These are phyloP conservation scores for Caryopteris hybrid DNA, from an alignment of 305 asterid species.

Conservation along the genomic window DNA sequence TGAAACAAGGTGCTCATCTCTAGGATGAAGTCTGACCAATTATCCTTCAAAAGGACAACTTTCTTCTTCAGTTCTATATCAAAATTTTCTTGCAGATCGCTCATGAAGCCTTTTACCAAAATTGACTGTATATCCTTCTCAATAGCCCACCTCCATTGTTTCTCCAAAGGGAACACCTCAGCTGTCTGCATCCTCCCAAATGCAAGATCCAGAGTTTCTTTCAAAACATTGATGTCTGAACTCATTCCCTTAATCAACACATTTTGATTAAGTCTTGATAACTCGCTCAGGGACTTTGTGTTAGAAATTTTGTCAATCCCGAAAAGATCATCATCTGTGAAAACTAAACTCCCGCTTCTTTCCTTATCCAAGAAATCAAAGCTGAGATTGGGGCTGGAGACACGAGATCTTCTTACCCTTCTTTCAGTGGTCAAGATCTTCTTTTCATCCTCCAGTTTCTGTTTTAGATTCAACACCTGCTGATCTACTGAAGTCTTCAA, in stretches of 20 bases:
- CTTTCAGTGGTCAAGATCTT: constrained; percentile 16
- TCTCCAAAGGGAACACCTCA: constrained; percentile 57
- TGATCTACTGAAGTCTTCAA: constrained; percentile 50
- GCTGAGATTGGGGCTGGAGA: constrained; percentile 38
- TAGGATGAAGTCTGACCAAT: constrained; percentile 31
- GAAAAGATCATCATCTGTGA: constrained; percentile 11
- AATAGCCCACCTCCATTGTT: constrained; percentile 51
- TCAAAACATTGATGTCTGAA: constrained; percentile 56
- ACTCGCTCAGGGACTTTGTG: constrained; percentile 11
- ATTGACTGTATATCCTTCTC: constrained; percentile 52
- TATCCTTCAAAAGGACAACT: constrained; percentile 27
- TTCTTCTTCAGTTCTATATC: constrained; percentile 25
- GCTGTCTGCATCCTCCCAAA: constrained; percentile 53
- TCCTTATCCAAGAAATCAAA: constrained; percentile 30
- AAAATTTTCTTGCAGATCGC: constrained; percentile 30
- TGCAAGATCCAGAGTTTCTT: constrained; percentile 57
- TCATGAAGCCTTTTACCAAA: constrained; percentile 41
- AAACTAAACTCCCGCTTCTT: constrained; percentile 7
- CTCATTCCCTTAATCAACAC: constrained; percentile 53
- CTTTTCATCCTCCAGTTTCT: constrained; percentile 49
- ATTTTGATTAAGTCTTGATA: constrained; percentile 30
- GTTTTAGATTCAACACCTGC: constrained; percentile 52
- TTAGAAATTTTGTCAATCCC: constrained; percentile 17
- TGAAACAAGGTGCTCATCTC: constrained; percentile 28
- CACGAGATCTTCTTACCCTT: constrained; percentile 28